Evolutionary conservation across 805 yeast species (phyloP).

Genomic region (Yarrowia sp.): DNA sequence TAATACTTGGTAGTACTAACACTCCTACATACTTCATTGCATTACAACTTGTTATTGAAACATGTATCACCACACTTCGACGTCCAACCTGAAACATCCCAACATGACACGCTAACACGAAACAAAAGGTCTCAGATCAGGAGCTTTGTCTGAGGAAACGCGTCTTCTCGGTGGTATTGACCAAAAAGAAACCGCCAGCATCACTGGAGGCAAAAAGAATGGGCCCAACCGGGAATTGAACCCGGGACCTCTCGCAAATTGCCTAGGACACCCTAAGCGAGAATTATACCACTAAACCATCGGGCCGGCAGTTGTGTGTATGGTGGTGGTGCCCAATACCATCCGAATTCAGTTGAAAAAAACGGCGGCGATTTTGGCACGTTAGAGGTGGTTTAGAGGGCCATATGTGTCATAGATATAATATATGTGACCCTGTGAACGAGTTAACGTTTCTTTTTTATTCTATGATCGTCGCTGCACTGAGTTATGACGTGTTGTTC

Average conservation of each 20-base stretch:
- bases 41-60: no score
- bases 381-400: no score
- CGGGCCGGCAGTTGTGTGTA: neutral
- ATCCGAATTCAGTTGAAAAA: neutral
- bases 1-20: no score
- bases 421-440: no score
- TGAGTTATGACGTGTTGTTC: no score
- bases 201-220: neutral
- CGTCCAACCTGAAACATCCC: no score
- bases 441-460: no score
- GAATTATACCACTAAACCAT: conserved; percentile 17
- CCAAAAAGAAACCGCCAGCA: neutral
- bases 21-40: no score
- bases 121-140: neutral
- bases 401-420: no score
- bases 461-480: no score
- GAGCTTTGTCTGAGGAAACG: neutral
- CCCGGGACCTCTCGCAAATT: conserved; percentile 24
- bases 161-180: neutral
- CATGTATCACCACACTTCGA: no score
- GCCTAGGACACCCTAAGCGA: conserved; percentile 22
- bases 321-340: neutral
- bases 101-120: neutral
- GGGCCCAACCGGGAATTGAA: conserved; percentile 20
- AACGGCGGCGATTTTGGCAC: neutral